phyloP scores from a whole-genome alignment of 192 early-diverging fungal genomes.

The Podila epicladia region DNA sequence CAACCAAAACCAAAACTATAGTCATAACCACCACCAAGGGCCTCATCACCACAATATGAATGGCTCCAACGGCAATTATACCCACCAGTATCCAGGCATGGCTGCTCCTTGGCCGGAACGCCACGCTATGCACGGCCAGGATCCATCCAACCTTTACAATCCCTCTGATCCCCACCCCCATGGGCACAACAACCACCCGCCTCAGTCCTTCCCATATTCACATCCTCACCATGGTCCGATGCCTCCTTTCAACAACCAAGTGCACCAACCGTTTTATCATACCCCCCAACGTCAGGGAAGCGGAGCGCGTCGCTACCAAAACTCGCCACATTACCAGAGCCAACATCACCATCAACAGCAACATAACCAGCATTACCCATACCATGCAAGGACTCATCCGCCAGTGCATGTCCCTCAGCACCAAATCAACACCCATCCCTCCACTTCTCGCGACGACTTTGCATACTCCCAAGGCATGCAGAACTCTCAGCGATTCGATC shows the following conservation, averaged over 20 bases:
- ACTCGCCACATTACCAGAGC: constrained; percentile 3
- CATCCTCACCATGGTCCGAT: background rate
- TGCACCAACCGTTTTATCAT: constrained; percentile 8
- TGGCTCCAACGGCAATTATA: constrained; percentile 24
- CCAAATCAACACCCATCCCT: constrained; percentile 15
- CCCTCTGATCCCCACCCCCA: background rate
- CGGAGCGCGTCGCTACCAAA: constrained; percentile 8
- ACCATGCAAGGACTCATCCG: constrained; percentile 35
- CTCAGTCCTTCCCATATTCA: constrained; percentile 3
- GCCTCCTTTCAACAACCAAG: constrained; percentile 1
- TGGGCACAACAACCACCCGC: background rate
- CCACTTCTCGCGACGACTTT: constrained; percentile 30
- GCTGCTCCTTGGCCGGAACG: constrained; percentile 30
- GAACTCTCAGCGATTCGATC: constrained; percentile 7
- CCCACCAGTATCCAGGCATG: constrained; percentile 16
- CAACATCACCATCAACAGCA: constrained; percentile 20
- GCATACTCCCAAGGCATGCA: constrained; percentile 21
- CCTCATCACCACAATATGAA: constrained; percentile 11
- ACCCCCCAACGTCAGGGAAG: constrained; percentile 1
- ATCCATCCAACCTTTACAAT: constrained; percentile 11
- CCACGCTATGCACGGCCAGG: constrained; percentile 15
- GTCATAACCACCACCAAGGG: constrained; percentile 9
- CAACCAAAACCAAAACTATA: background rate
- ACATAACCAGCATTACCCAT: constrained; percentile 26
- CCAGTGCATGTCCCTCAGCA: constrained; percentile 18